These are phyloP conservation scores for Biancaea sappan DNA, from an alignment of 306 rosid species.

Conservation along the genomic window DNA sequence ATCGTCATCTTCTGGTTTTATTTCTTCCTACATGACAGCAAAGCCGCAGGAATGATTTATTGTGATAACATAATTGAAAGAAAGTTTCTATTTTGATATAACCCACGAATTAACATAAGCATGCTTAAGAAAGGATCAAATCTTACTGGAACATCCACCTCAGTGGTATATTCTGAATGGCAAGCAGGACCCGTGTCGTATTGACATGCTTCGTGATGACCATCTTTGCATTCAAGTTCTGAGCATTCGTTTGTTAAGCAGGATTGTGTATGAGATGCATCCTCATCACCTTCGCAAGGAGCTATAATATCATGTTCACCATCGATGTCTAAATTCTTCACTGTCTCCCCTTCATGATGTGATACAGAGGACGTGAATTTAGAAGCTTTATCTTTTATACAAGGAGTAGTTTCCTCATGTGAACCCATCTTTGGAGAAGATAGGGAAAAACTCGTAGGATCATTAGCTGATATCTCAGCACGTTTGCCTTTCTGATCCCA, in stretches of 20 bases:
- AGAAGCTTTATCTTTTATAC: slow-evolving; percentile 14
- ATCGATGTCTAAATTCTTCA: slow-evolving; percentile 26
- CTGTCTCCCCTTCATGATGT: slow-evolving; percentile 12
- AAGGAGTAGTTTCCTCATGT: slow-evolving; percentile 29
- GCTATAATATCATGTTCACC: slow-evolving; percentile 22
- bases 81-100: slow-evolving; percentile 7
- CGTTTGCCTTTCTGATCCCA: slow-evolving; percentile 63
- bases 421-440: slow-evolving; percentile 24
- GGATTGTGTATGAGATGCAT: background rate
- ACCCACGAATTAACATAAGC: slow-evolving; percentile 24
- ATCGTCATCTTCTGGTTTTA: slow-evolving; percentile 32
- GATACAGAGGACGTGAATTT: slow-evolving; percentile 8
- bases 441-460: background rate
- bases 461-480: slow-evolving; percentile 29
- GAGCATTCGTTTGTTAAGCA: slow-evolving; percentile 33
- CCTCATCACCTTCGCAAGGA: slow-evolving; percentile 31
- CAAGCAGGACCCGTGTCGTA: slow-evolving; percentile 19
- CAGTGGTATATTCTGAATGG: slow-evolving; percentile 29
- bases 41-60: too few relatives aligned
- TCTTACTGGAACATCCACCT: slow-evolving; percentile 35
- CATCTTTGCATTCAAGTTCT: slow-evolving; percentile 33
- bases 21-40: slow-evolving; percentile 38
- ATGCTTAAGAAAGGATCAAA: slow-evolving; percentile 29
- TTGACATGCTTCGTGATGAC: slow-evolving; percentile 24
- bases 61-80: too few relatives aligned